phyloP scores from a whole-genome alignment of 306 rosid species.

The Calophaca sinica region DNA sequence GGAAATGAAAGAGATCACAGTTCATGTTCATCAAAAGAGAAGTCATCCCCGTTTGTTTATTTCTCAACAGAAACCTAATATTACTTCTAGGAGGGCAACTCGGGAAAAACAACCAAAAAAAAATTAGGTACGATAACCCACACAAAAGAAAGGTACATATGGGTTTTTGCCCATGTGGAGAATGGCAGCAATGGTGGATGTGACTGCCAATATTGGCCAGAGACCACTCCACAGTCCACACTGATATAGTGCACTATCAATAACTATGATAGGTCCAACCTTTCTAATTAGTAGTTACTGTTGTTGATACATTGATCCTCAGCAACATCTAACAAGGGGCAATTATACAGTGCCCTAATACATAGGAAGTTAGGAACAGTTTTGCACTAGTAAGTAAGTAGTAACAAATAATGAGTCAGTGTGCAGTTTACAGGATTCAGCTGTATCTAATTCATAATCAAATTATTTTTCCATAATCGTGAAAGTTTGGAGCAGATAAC shows the following conservation, averaged over 20 bases:
- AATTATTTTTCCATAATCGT: conserved; percentile 11
- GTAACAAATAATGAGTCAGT: background rate
- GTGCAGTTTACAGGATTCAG: background rate
- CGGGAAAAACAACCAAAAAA: background rate
- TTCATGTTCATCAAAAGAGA: background rate
- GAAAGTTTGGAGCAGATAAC: background rate
- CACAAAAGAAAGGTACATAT: background rate
- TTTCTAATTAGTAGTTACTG: conserved; percentile 13
- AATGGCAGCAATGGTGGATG: background rate
- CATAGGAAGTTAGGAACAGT: background rate
- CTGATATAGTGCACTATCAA: background rate
- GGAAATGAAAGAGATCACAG: background rate
- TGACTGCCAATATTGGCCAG: background rate
- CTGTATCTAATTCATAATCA: background rate
- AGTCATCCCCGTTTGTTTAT: background rate
- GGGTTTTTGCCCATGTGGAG: background rate
- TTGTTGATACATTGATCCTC: conserved; percentile 8
- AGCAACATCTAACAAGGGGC: background rate
- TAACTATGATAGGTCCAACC: background rate
- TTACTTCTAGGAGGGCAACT: background rate
- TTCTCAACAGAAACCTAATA: background rate
- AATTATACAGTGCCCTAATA: background rate
- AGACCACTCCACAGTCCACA: background rate
- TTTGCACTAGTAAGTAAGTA: background rate
- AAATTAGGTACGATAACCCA: background rate